Conservation (phyloP, 805 yeast species). For the Saturnispora quitensis region DNA sequence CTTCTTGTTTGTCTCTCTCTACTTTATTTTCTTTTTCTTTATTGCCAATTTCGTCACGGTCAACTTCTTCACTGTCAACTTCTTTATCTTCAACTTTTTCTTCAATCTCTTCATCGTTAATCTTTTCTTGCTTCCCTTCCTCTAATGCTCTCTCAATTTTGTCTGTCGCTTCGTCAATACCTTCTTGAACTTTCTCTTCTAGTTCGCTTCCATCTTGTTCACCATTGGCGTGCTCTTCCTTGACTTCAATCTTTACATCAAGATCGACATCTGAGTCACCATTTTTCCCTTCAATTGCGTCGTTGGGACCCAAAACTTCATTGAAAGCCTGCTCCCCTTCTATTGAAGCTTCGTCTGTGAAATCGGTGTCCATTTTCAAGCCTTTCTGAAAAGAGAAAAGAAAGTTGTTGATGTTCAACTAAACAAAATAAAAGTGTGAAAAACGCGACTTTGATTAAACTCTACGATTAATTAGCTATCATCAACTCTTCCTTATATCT, state of each 20-base stretch:
- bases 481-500: background rate
- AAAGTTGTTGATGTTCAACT: background rate
- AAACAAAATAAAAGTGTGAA: background rate
- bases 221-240: background rate
- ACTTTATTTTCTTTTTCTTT: background rate
- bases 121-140: background rate
- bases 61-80: background rate
- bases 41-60: background rate
- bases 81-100: background rate
- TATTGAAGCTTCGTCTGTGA: background rate
- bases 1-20: background rate
- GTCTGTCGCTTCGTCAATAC: background rate
- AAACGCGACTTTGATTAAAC: background rate
- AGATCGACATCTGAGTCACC: background rate
- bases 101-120: background rate
- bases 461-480: background rate
- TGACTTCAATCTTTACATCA: background rate
- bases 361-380: background rate
- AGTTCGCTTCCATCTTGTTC: background rate
- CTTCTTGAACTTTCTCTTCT: background rate
- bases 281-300: background rate
- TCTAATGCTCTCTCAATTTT: background rate
- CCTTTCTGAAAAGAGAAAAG: background rate
- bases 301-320: background rate
- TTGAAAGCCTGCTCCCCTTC: background rate